phyloP scores from a whole-genome alignment of 176 grass and related monocot species.

The Oryza nivara region DNA sequence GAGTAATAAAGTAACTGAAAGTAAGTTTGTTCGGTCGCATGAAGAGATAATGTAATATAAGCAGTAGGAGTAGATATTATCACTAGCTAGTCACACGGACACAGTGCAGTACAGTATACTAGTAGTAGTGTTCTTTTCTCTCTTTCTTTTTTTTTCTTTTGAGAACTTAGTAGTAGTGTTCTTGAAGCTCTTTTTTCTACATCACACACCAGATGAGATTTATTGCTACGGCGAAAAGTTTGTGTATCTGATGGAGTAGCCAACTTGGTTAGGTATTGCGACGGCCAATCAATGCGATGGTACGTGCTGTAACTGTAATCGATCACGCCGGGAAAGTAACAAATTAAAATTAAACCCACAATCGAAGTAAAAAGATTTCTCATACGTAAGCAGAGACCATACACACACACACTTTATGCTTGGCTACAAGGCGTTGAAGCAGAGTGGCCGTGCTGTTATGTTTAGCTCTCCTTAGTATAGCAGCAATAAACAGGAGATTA shows the following conservation, averaged over 20 bases:
- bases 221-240: background rate
- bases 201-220: background rate
- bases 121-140: background rate
- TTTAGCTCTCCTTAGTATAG: background rate
- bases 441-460: conserved; percentile 4
- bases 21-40: background rate
- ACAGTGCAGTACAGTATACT: background rate
- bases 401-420: background rate
- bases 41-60: background rate
- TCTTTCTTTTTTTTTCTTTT: no score
- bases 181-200: background rate
- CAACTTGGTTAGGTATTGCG: conserved; percentile 1
- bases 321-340: background rate
- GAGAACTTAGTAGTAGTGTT: background rate
- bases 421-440: background rate
- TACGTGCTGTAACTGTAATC: background rate
- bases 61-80: background rate
- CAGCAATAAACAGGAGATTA: no score
- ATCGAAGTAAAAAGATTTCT: background rate
- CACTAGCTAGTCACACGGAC: background rate
- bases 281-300: background rate
- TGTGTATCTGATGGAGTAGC: background rate
- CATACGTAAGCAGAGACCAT: background rate
- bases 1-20: background rate
- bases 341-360: background rate